A percentile compares a stretch with the other conserved stretches of the same genome.
These are phyloP conservation scores for Sporothrix sp. DNA, from an alignment of 2,329 filamentous ascomycete species.

Conservation along the genomic window DNA sequence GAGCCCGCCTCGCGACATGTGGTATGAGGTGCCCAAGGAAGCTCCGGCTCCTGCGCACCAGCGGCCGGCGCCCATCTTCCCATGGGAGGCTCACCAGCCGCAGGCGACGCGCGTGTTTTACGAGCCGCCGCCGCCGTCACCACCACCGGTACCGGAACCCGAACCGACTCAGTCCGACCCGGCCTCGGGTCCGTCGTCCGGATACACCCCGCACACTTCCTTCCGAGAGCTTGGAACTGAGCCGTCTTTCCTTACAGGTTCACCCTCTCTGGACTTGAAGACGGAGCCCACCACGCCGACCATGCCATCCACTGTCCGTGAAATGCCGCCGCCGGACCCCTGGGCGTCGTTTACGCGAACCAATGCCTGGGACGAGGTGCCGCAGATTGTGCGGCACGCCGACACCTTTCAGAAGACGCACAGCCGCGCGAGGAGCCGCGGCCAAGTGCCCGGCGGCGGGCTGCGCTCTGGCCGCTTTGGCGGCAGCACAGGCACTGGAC, in stretches of 20 bases:
- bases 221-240: conserved; percentile 23
- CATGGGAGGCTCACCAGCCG: conserved; percentile 69
- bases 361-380: conserved; percentile 91
- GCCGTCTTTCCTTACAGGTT: conserved; percentile 25
- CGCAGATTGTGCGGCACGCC: conserved; percentile 81
- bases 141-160: background rate
- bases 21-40: conserved; percentile 68
- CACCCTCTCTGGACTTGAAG: conserved; percentile 28
- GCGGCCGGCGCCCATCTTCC: conserved; percentile 65
- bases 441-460: conserved; percentile 11
- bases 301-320: conserved; percentile 38
- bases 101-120: conserved; percentile 56
- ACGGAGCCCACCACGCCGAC: conserved; percentile 38
- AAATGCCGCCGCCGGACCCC: conserved; percentile 39
- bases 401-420: conserved; percentile 58
- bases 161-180: conserved; percentile 22
- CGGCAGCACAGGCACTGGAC: background rate
- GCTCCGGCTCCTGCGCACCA: conserved; percentile 44
- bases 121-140: conserved; percentile 26
- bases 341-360: conserved; percentile 66
- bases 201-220: conserved; percentile 2
- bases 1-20: conserved; percentile 78
- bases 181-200: conserved; percentile 20
- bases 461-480: conserved; percentile 23
- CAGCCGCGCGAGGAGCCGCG: conserved; percentile 29